A percentile compares a stretch with the other conserved stretches of the same genome.
Conservation (phyloP, 108 stramenopile genomes). For the Cyclotella sp. region DNA sequence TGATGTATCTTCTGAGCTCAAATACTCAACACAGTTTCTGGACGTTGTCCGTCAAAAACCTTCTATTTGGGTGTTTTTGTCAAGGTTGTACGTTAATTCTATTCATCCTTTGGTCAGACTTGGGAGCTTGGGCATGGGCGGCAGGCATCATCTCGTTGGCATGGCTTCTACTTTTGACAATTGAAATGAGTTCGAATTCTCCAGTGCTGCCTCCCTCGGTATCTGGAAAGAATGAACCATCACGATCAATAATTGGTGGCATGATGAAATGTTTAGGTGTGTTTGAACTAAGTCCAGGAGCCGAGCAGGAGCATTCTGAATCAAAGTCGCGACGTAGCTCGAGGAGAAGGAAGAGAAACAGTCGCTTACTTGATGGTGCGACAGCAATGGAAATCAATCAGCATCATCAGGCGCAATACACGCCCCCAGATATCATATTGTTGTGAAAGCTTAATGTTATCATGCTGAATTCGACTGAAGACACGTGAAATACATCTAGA, state of each 20-base stretch:
- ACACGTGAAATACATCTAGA: no score
- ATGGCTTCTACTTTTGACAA: conserved; percentile 1
- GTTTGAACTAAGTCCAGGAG: conserved; percentile 5
- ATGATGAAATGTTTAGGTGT: background rate
- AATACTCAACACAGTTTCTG: conserved; percentile 7
- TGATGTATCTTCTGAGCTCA: background rate
- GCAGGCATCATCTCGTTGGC: conserved; percentile 2
- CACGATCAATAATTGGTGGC: background rate
- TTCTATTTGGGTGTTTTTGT: conserved; percentile 7
- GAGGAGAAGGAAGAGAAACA: conserved; percentile 4
- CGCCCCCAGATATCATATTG: background rate
- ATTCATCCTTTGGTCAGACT: background rate
- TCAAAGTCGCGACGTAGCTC: background rate
- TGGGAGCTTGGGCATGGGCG: conserved; percentile 10
- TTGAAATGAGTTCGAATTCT: conserved; percentile 17
- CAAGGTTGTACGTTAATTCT: conserved; percentile 3
- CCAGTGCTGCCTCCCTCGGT: background rate
- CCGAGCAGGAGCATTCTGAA: background rate
- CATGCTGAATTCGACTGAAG: background rate
- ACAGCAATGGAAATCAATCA: background rate
- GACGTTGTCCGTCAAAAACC: background rate
- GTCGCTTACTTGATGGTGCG: background rate
- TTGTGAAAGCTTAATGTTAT: background rate
- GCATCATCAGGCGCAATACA: background rate
- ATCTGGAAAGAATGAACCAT: background rate